Conservation (phyloP, 2,329 filamentous ascomycete genomes). For the Pseudogymnoascus sp. region DNA sequence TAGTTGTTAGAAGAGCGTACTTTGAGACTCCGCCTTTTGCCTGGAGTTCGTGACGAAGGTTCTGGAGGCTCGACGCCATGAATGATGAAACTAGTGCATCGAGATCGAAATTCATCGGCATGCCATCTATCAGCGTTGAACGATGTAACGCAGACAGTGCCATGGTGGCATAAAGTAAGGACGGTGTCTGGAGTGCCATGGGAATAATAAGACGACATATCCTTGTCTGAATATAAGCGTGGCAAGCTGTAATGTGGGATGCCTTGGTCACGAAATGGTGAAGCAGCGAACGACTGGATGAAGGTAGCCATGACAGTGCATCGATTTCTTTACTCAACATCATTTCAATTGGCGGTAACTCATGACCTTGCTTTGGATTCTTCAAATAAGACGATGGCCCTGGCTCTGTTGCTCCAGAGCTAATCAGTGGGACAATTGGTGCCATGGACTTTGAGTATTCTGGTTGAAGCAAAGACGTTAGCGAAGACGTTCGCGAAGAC, state of each 20-base stretch:
- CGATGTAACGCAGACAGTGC: slow-evolving; percentile 35
- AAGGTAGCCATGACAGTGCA: slow-evolving; percentile 30
- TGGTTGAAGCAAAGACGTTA: not conserved
- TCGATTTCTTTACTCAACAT: slow-evolving; percentile 27
- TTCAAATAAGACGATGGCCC: not conserved
- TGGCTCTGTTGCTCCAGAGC: not conserved
- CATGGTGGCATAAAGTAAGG: slow-evolving; percentile 34
- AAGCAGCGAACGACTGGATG: slow-evolving; percentile 30
- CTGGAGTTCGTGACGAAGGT: slow-evolving; percentile 33
- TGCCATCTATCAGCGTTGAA: slow-evolving; percentile 28
- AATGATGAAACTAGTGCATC: slow-evolving; percentile 30
- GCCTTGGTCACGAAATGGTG: slow-evolving; percentile 34
- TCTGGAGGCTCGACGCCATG: slow-evolving; percentile 33
- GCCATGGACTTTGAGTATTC: not conserved
- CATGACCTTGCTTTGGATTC: not conserved
- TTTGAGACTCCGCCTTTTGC: slow-evolving; percentile 25
- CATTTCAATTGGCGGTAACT: slow-evolving; percentile 11
- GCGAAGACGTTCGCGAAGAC: not conserved
- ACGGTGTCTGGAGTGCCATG: slow-evolving; percentile 34
- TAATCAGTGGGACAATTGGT: not conserved
- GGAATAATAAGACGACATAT: slow-evolving; percentile 35
- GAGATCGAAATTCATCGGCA: slow-evolving; percentile 29
- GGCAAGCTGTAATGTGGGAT: slow-evolving; percentile 33
- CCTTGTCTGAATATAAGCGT: slow-evolving; percentile 32
- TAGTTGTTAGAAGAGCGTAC: slow-evolving; percentile 32